These are phyloP conservation scores for Clavispora phyllophila DNA, from an alignment of 805 yeast genomes.

Conservation along the genomic window DNA sequence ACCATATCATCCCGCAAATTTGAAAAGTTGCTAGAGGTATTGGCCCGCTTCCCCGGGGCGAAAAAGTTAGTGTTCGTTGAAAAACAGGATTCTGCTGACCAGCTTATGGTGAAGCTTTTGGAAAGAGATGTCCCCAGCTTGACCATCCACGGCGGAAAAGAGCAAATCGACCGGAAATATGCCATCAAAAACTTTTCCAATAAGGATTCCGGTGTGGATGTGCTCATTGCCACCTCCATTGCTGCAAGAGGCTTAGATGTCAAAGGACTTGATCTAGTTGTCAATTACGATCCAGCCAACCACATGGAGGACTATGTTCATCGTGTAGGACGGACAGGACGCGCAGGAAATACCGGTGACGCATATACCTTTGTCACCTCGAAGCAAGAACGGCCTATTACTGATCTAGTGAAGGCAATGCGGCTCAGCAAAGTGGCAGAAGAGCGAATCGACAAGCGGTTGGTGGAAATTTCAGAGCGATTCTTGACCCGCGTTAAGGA, in stretches of 20 bases:
- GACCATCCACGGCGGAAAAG: slow-evolving; percentile 89
- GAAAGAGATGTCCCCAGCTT: slow-evolving; percentile 53
- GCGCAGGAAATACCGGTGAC: slow-evolving; percentile 75
- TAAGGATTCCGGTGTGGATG: slow-evolving; percentile 50
- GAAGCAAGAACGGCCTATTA: slow-evolving; percentile 57
- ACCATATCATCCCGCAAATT: slow-evolving; percentile 41
- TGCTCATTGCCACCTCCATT: slow-evolving; percentile 86
- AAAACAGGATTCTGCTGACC: slow-evolving; percentile 82
- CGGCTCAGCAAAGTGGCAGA: slow-evolving; percentile 45
- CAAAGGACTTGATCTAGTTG: slow-evolving; percentile 72
- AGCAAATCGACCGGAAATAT: slow-evolving; percentile 72
- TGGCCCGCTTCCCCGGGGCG: slow-evolving; percentile 45
- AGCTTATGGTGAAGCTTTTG: slow-evolving; percentile 49
- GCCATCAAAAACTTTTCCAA: slow-evolving; percentile 63
- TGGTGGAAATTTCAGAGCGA: slow-evolving; percentile 44
- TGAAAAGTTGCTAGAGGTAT: slow-evolving; percentile 43
- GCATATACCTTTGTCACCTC: slow-evolving; percentile 55
- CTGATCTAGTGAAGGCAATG: slow-evolving; percentile 67
- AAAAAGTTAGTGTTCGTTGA: slow-evolving; percentile 82
- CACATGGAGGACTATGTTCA: slow-evolving; percentile 90
- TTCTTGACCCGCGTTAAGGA: slow-evolving; percentile 58
- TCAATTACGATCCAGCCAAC: slow-evolving; percentile 54
- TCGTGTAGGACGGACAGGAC: slow-evolving; percentile 92
- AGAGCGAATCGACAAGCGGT: slow-evolving; percentile 45
- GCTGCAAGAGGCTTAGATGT: slow-evolving; percentile 96